phyloP scores from a whole-genome alignment of 31 red algal species.

The Odonthalia washingtoniensis region DNA sequence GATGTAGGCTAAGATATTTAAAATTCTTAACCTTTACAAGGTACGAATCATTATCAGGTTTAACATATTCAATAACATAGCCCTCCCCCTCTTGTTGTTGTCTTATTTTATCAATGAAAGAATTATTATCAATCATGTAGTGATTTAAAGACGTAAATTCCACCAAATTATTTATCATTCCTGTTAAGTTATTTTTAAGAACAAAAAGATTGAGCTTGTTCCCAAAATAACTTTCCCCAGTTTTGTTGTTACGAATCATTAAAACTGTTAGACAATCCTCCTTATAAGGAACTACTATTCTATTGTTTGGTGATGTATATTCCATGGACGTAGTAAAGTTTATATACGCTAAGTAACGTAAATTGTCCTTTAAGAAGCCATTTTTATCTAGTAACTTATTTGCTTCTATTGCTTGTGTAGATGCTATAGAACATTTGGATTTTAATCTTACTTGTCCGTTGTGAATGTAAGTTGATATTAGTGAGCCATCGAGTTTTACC shows the following conservation, averaged over 20 bases:
- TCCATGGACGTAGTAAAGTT: too few relatives aligned
- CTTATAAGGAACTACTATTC: constrained; percentile 5
- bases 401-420: too few relatives aligned
- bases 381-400: too few relatives aligned
- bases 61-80: neutral
- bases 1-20: constrained; percentile 8
- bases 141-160: too few relatives aligned
- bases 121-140: too few relatives aligned
- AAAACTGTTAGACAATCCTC: neutral
- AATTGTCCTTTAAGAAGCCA: too few relatives aligned
- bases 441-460: neutral
- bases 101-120: too few relatives aligned
- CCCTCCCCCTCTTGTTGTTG: too few relatives aligned
- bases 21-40: constrained; percentile 20
- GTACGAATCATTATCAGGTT: neutral
- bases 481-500: constrained; percentile 14
- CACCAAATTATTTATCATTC: too few relatives aligned
- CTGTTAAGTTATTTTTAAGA: too few relatives aligned
- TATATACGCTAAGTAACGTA: too few relatives aligned
- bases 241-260: constrained; percentile 4
- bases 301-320: neutral
- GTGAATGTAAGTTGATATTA: constrained; percentile 16
- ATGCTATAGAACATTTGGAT: neutral
- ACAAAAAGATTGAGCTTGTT: too few relatives aligned
- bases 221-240: constrained; percentile 1